Percentiles rank a stretch among this genome's conserved stretches.
Conservation (phyloP, 78 protist genomes). For the Dictyostelium citrinum region DNA sequence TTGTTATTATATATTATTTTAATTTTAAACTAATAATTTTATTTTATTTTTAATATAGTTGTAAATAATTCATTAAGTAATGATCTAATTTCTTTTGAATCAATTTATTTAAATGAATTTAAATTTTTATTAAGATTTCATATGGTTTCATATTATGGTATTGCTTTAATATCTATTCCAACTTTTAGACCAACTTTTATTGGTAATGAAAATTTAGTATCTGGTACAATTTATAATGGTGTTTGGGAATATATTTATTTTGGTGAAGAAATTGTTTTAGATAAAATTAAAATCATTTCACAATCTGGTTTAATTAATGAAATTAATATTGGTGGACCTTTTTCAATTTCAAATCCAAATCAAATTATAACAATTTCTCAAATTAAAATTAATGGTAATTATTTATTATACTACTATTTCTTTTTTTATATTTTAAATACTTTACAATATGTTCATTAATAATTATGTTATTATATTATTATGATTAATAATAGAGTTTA, state of each 20-base stretch:
- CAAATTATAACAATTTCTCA: not conserved
- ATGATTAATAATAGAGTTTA: not conserved
- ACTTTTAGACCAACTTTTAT: not conserved
- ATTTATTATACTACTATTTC: no score
- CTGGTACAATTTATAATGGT: not conserved
- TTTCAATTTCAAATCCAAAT: not conserved
- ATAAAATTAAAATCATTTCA: not conserved
- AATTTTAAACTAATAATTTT: no score
- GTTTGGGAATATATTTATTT: not conserved
- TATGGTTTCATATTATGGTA: not conserved
- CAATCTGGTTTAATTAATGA: not conserved
- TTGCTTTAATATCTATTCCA: not conserved
- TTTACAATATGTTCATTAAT: no score
- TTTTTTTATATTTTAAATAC: no score
- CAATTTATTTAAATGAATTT: not conserved
- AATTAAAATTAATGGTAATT: not conserved
- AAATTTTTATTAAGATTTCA: not conserved
- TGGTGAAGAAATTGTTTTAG: not conserved
- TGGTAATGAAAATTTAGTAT: not conserved
- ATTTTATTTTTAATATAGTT: not conserved
- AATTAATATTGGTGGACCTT: not conserved
- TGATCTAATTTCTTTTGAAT: not conserved
- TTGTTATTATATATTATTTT: no score
- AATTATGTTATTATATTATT: no score
- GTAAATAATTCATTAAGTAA: not conserved